Conservation (phyloP, 495 filamentous ascomycete genomes). For the Arthonia radiata region DNA sequence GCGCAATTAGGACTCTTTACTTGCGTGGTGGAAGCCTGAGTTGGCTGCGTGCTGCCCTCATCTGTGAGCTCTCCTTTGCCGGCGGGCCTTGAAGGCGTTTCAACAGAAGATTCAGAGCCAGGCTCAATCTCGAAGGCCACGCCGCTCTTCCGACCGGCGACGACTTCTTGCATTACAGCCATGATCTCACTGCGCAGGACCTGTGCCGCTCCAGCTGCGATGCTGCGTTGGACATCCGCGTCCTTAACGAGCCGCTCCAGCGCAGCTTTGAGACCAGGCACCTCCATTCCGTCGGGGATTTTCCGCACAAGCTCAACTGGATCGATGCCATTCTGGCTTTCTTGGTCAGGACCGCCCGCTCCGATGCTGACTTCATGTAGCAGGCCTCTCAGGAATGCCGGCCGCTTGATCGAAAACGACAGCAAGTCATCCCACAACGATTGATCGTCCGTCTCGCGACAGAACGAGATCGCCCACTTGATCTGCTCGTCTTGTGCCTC, state of each 20-base stretch:
- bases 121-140: slow-evolving; percentile 88
- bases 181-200: slow-evolving; percentile 75
- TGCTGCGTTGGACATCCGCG: slow-evolving; percentile 77
- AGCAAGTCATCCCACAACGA: slow-evolving; percentile 90
- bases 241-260: slow-evolving; percentile 70
- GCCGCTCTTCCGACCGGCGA: slow-evolving; percentile 51
- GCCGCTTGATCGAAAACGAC: slow-evolving; percentile 89
- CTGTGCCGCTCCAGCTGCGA: slow-evolving; percentile 67
- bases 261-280: slow-evolving; percentile 68
- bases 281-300: slow-evolving; percentile 76
- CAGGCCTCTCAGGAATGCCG: slow-evolving; percentile 72
- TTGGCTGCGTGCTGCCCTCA: too few relatives aligned
- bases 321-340: slow-evolving; percentile 75
- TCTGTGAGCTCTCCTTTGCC: too few relatives aligned
- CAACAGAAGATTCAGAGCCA: too few relatives aligned
- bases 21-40: too few relatives aligned
- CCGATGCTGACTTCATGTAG: slow-evolving; percentile 84
- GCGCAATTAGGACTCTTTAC: too few relatives aligned
- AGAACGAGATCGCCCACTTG: slow-evolving; percentile 74
- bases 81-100: too few relatives aligned
- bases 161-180: slow-evolving; percentile 49
- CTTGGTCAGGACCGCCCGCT: too few relatives aligned
- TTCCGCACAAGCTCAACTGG: slow-evolving; percentile 70
- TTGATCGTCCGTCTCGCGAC: slow-evolving; percentile 71
- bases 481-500: too few relatives aligned